phyloP scores from a whole-genome alignment of 129 eudicot species.

The Flaveria linearis region DNA sequence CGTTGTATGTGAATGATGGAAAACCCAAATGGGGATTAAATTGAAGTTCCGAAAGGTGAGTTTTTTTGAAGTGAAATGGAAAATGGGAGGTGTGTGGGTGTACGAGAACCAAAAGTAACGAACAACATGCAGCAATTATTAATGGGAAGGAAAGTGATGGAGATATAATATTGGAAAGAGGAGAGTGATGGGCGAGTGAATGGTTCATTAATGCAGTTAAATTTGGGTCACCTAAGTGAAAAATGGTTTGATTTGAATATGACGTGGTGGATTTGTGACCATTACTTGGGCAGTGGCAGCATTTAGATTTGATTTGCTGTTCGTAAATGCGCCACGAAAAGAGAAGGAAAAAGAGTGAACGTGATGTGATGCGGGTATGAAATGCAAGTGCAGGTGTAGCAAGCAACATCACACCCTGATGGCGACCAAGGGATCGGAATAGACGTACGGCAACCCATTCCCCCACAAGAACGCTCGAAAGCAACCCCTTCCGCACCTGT shows the following conservation, averaged over 20 bases:
- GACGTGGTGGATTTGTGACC: conserved; percentile 34
- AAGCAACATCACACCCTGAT: no score
- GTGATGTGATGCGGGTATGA: no score
- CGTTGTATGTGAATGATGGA: background rate
- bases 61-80: conserved; percentile 21
- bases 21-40: background rate
- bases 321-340: conserved; percentile 29
- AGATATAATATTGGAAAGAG: background rate
- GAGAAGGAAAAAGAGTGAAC: conserved; percentile 26
- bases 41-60: conserved; percentile 22
- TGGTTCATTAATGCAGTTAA: background rate
- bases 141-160: background rate
- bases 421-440: no score
- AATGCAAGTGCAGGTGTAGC: no score
- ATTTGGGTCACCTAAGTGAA: background rate
- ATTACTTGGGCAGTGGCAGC: background rate
- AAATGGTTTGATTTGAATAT: background rate
- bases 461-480: no score
- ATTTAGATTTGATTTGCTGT: conserved; percentile 10
- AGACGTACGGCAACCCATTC: no score
- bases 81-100: conserved; percentile 26
- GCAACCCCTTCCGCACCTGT: no score
- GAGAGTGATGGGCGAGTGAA: background rate
- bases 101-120: background rate
- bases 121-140: conserved; percentile 6